Percentiles rank a stretch among this genome's conserved stretches.
phyloP scores from a whole-genome alignment of 345 rosid genomes.

The Dovyalis caffra region DNA sequence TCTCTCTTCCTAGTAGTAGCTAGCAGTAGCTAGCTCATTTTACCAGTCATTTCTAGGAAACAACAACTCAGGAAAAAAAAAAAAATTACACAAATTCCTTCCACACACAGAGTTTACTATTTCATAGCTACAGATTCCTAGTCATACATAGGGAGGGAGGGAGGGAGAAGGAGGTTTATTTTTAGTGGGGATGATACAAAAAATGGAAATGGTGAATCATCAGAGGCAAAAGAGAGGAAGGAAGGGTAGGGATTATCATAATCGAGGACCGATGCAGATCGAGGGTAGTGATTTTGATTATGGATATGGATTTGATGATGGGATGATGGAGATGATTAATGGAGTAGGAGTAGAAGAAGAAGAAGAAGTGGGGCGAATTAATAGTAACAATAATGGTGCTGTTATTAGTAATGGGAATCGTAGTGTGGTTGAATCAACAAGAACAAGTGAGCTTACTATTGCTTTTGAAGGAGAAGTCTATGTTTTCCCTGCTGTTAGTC shows the following conservation, averaged over 20 bases:
- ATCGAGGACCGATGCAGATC: not conserved
- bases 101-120: too few species aligned
- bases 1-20: not conserved
- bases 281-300: not conserved
- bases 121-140: not conserved
- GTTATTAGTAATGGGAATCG: conserved; percentile 1
- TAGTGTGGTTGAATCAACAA: conserved; percentile 12
- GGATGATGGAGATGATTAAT: conserved; percentile 8
- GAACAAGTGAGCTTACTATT: conserved; percentile 47
- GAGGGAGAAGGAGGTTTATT: not conserved
- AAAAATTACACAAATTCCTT: too few species aligned
- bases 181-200: conserved; percentile 5
- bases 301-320: conserved; percentile 8
- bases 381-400: not conserved
- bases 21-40: not conserved
- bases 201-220: conserved; percentile 35
- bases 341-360: conserved; percentile 4
- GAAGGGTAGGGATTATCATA: conserved; percentile 10
- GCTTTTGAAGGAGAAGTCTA: conserved; percentile 51
- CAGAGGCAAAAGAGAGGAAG: not conserved
- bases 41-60: too few species aligned
- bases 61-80: too few species aligned
- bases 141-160: not conserved
- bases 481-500: conserved; percentile 45
- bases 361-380: not conserved